Percentiles rank a stretch among this genome's conserved stretches.
Evolutionary conservation across 257 asterid species (phyloP).

Genomic region (Rauvolfia tetraphylla): DNA sequence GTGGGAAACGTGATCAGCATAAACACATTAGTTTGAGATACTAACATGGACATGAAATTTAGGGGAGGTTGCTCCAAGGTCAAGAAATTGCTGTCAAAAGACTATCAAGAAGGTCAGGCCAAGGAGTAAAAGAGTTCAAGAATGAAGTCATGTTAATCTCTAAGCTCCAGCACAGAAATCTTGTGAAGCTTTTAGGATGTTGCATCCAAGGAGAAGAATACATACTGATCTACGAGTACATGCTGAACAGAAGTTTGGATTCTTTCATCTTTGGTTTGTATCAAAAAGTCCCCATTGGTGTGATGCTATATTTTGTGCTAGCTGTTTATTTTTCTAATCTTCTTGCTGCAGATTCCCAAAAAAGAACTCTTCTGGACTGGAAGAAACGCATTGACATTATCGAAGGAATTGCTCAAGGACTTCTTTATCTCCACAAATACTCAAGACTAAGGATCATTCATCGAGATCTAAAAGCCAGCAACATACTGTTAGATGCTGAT

Average conservation of each 20-base stretch:
- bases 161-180: constrained; percentile 34
- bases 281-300: background rate
- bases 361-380: background rate
- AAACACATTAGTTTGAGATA: background rate
- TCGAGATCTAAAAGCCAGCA: constrained; percentile 21
- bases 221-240: constrained; percentile 25
- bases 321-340: too few species aligned
- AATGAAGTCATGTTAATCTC: constrained; percentile 29
- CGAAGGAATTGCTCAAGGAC: constrained; percentile 15
- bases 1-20: background rate
- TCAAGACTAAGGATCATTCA: constrained; percentile 17
- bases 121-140: constrained; percentile 24
- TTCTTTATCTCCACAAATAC: constrained; percentile 12
- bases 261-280: constrained; percentile 5
- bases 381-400: constrained; percentile 2
- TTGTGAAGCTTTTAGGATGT: constrained; percentile 30
- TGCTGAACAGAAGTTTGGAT: constrained; percentile 15
- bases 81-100: constrained; percentile 16
- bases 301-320: background rate
- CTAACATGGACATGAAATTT: background rate
- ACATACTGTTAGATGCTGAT: constrained; percentile 4
- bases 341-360: background rate
- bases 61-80: constrained; percentile 1
- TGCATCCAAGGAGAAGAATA: constrained; percentile 25
- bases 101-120: constrained; percentile 16